Base-by-base conservation (phyloP, 2,329 filamentous ascomycete species). In the Lachnellula occidentalis region DNA sequence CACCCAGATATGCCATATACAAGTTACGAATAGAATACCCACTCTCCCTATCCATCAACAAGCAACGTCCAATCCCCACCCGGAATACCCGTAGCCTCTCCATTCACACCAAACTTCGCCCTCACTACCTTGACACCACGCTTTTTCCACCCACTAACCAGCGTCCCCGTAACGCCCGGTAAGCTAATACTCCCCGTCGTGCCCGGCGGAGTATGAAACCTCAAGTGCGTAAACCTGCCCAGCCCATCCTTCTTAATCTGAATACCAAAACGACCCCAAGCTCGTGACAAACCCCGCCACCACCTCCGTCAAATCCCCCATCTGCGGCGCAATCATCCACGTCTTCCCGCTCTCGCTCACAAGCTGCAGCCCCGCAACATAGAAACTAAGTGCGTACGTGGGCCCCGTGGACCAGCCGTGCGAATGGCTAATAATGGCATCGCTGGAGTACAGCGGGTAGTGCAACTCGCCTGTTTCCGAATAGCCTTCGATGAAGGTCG, bases 401-500 rank as follows among this genome's bases (percentile, higher is more conserved):
- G 67, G 68, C 1, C 68, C 70, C 1, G 67, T 62, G 17, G 61
- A 62, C 71, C 71, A 73, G 0, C 69, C 68, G 54, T 73, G 70
- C 4, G 65, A 64, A 39, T 70, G 65, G n/a, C 61, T 66, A 7
- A 70, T 68, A 11, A 64, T 60, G 0, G 69, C 61, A 45, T 72
- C 70, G 45, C 63, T 62, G 1, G 56, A 64, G 50, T 72, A 73
- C 1, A 67, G 69, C 1, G 66, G 56, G 49, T 73, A 73, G 37
- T 69, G 66, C 12, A 73, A 54, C 6, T 55, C 61, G 0, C 71
- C 71, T 50, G 71, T 69, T 15, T 68, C 62, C 1, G 63, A 61
- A 42, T 69, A 66, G 8, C 71, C 71, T 52, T 73, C 71, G 2
- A 69, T 64, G n/a, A 73, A 64, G 1, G 71, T 72, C 12, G 57